Base-by-base conservation (phyloP, 140 eudicot genomes). In the Ambrosia hybrid region DNA sequence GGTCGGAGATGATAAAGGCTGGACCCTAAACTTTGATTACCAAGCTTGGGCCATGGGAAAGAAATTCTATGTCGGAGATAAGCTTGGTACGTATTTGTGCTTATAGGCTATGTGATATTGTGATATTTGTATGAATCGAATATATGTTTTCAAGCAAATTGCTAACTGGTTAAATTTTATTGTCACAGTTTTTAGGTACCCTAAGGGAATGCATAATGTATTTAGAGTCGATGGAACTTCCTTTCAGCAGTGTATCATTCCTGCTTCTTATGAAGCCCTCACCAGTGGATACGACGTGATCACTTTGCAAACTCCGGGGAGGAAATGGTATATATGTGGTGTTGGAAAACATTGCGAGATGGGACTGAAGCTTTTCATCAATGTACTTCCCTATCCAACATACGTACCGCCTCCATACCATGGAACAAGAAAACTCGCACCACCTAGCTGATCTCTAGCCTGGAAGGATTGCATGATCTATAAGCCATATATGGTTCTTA, bases 11-110 rank as follows among this genome's bases (percentile, higher is more conserved):
- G 71, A 71, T 3, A 48, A 15, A 5, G 81, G 81, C 0, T 77
- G 81, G 81, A 76, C 67, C 34, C 33, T 75, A 14, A 33, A 66
- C 57, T 41, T 64, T 17, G 75, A 81, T 60, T 81, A 81, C 49
- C 76, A 72, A 67, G 75, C 78, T 3, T 77, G 85, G 85, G 82
- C 82, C 14, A 53, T 1, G 10, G 79, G 73, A 17, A 81, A 81
- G 26, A 8, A 59, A 9, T 81, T 81, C 41, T 16, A 49, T 5
- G 76, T 81, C 0, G 85, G 82, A 17, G 85, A 81, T 64, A 53
- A 37, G 41, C 79, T 81, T 9, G 72, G 85, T 81, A 67, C 45
- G n/a, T 8, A 36, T 53, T n/a, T 2, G 6, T 14, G 30, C 39
- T 36, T 70, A 36, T n/a, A 0, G 16, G 3, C 16, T 3, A 37